Evolutionary conservation across 108 stramenopile species (phyloP).

Genomic region (Nitzschia palea): DNA sequence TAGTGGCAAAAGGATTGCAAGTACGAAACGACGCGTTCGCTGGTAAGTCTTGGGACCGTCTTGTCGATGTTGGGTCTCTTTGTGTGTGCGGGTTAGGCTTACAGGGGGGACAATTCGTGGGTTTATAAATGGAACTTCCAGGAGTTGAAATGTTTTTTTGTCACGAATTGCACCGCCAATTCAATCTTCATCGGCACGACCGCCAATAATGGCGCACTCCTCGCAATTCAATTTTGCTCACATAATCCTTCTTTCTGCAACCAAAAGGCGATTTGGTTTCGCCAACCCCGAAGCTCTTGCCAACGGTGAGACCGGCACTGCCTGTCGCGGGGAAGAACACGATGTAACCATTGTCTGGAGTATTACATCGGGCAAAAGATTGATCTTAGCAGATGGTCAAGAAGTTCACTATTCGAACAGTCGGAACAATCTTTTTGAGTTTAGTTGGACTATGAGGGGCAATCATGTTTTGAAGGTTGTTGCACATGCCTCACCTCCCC

Average conservation of each 20-base stretch:
- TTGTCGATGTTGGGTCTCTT: neutral
- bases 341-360: conserved; percentile 88
- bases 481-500: conserved; percentile 83
- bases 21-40: conserved; percentile 83
- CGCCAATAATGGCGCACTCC: too few relatives aligned
- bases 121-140: too few relatives aligned
- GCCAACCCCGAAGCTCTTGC: conserved; percentile 82
- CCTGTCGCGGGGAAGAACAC: conserved; percentile 90
- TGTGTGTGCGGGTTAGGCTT: too few relatives aligned
- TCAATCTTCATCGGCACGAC: too few relatives aligned
- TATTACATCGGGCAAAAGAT: conserved; percentile 82
- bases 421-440: conserved; percentile 75
- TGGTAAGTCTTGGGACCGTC: conserved; percentile 46
- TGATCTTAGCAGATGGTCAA: conserved; percentile 76
- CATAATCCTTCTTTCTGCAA: too few relatives aligned
- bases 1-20: conserved; percentile 83
- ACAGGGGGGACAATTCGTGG: too few relatives aligned
- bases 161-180: too few relatives aligned
- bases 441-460: conserved; percentile 83
- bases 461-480: conserved; percentile 89
- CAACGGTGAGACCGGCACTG: conserved; percentile 80
- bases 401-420: conserved; percentile 75
- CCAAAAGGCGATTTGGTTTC: conserved; percentile 88
- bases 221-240: too few relatives aligned
- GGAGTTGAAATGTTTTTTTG: neutral